These are phyloP conservation scores for Vigna mungo DNA, from an alignment of 306 rosid genomes.

Conservation along the genomic window DNA sequence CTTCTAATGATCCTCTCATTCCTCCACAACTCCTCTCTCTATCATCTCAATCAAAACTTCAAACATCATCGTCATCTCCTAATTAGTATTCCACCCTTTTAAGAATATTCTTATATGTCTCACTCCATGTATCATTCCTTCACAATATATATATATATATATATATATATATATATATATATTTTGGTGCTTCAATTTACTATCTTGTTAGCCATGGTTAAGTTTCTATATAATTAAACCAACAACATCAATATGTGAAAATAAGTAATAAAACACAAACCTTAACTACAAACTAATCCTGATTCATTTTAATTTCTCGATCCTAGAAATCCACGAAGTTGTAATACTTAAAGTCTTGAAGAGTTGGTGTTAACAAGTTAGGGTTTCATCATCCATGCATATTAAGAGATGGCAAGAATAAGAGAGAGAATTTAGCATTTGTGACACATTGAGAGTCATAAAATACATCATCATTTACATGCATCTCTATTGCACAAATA, in stretches of 20 bases:
- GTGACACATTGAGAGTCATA: constrained; percentile 37
- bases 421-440: constrained; percentile 31
- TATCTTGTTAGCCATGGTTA: constrained; percentile 15
- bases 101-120: constrained; percentile 4
- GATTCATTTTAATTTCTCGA: too few species aligned
- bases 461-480: constrained; percentile 46
- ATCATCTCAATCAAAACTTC: constrained; percentile 48
- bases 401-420: too few species aligned
- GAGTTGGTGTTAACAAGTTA: too few species aligned
- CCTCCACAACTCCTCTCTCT: constrained; percentile 56
- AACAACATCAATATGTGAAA: too few species aligned
- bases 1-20: constrained; percentile 51
- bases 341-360: too few species aligned
- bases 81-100: constrained; percentile 3
- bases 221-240: constrained; percentile 18
- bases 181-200: constrained; percentile 30
- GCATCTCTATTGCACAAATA: constrained; percentile 39
- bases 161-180: too few species aligned
- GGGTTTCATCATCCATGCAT: too few species aligned
- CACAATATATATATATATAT: constrained; percentile 8
- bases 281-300: too few species aligned
- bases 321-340: too few species aligned
- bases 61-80: constrained; percentile 38
- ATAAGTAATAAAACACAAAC: too few species aligned
- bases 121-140: not conserved